Percentiles rank a stretch among this genome's conserved stretches.
phyloP scores from a whole-genome alignment of 306 rosid genomes.

The Rosa persica region DNA sequence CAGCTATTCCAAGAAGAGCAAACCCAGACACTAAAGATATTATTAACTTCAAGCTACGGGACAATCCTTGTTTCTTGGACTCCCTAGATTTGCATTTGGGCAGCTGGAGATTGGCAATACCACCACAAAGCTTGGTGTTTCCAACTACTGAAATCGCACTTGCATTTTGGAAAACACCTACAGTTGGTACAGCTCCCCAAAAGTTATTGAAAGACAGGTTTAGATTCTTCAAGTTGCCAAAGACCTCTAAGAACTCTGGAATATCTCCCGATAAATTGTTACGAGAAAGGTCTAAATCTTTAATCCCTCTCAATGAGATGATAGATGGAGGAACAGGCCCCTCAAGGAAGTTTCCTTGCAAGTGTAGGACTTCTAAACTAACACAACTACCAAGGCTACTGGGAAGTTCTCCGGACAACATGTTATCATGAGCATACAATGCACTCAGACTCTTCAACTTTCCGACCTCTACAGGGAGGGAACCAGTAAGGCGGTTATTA shows the following conservation, averaged over 20 bases:
- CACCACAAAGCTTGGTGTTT: not conserved
- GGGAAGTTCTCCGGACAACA: not conserved
- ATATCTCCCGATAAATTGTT: not conserved
- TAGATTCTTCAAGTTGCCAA: not conserved
- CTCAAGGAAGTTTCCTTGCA: too few relatives aligned
- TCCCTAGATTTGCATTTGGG: not conserved
- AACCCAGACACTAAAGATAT: not conserved
- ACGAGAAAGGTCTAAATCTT: not conserved
- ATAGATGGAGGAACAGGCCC: not conserved
- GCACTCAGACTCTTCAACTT: not conserved
- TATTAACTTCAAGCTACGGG: not conserved
- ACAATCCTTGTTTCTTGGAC: not conserved
- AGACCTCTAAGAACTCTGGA: not conserved
- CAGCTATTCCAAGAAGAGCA: not conserved
- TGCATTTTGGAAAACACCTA: not conserved
- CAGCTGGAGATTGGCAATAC: not conserved
- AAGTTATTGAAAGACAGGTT: not conserved
- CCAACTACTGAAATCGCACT: constrained; percentile 7
- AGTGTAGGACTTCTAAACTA: too few relatives aligned
- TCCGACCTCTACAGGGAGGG: not conserved
- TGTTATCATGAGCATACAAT: not conserved
- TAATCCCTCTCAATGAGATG: not conserved
- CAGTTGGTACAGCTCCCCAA: not conserved
- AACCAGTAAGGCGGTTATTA: not conserved
- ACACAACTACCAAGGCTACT: not conserved